A percentile compares a stretch with the other conserved stretches of the same genome.
These are phyloP conservation scores for Ceratocystis smalleyi DNA, from an alignment of 2,329 filamentous ascomycete genomes.

Conservation along the genomic window DNA sequence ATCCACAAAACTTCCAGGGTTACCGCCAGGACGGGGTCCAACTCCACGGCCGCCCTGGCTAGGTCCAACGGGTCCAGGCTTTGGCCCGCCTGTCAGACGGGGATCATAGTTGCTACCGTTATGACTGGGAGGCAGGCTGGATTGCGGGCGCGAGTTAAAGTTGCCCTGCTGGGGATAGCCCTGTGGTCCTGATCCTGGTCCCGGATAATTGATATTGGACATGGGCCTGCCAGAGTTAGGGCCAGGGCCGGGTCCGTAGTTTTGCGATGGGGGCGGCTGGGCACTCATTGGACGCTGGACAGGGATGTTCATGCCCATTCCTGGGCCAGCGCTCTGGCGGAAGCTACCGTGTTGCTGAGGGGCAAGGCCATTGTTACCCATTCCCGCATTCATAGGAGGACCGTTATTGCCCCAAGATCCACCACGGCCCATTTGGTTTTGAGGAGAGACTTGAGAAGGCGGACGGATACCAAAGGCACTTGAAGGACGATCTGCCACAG, in stretches of 20 bases:
- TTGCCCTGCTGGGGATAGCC: constrained; percentile 19
- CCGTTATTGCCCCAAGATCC: constrained; percentile 11
- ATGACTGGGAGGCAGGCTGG: constrained; percentile 19
- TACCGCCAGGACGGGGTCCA: constrained; percentile 18
- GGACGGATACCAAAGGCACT: constrained; percentile 41
- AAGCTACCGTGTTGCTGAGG: constrained; percentile 11
- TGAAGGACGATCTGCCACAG: constrained; percentile 33
- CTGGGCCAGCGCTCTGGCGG: constrained; percentile 14
- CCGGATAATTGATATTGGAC: constrained; percentile 16
- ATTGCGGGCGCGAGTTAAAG: constrained; percentile 6
- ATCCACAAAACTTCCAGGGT: constrained; percentile 19
- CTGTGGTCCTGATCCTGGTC: constrained; percentile 19
- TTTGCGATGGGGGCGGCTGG: constrained; percentile 7
- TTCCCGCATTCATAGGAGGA: background rate
- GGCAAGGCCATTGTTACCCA: constrained; percentile 3
- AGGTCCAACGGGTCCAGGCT: constrained; percentile 9
- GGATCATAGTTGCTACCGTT: constrained; percentile 27
- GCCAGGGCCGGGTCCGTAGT: constrained; percentile 21
- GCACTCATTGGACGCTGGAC: constrained; percentile 13
- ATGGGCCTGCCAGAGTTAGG: constrained; percentile 23
- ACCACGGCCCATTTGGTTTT: constrained; percentile 15
- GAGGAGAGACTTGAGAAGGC: constrained; percentile 19
- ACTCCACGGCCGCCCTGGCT: constrained; percentile 20
- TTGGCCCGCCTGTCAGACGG: constrained; percentile 24
- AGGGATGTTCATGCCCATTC: constrained; percentile 8